phyloP scores from a whole-genome alignment of 192 early-diverging fungal species.

The Ramicandelaber brevisporus region DNA sequence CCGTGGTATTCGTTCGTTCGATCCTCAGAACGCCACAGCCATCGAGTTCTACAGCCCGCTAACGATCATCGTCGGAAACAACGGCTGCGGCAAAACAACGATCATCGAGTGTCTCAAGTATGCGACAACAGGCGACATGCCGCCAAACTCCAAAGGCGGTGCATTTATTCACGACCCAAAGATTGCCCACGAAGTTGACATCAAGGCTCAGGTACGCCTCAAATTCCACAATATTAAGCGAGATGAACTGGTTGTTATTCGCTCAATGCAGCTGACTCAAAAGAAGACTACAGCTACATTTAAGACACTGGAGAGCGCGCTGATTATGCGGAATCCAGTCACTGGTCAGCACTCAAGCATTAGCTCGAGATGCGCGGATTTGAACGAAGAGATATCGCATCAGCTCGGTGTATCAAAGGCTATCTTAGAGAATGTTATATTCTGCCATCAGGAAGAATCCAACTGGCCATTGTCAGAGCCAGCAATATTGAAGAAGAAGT shows the following conservation, averaged over 20 bases:
- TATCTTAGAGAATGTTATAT: slow-evolving; percentile 93
- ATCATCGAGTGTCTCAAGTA: slow-evolving; percentile 96
- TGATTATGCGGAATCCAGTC: slow-evolving; percentile 24
- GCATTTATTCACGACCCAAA: slow-evolving; percentile 92
- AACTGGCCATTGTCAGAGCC: slow-evolving; percentile 93
- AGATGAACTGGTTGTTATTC: slow-evolving; percentile 39
- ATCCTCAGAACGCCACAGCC: slow-evolving; percentile 34
- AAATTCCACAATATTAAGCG: slow-evolving; percentile 56
- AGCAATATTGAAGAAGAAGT: slow-evolving; percentile 67
- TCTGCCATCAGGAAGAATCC: slow-evolving; percentile 96
- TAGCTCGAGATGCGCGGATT: slow-evolving; percentile 54
- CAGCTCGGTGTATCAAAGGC: slow-evolving; percentile 77
- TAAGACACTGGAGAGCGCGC: slow-evolving; percentile 58
- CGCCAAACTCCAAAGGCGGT: slow-evolving; percentile 63
- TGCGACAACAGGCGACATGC: slow-evolving; percentile 71
- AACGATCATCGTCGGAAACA: slow-evolving; percentile 86
- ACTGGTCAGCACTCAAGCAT: slow-evolving; percentile 41
- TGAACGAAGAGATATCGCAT: slow-evolving; percentile 59
- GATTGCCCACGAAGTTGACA: slow-evolving; percentile 46
- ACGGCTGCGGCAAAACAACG: slow-evolving; percentile 94
- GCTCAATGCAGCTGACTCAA: slow-evolving; percentile 51
- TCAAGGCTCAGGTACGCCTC: slow-evolving; percentile 80
- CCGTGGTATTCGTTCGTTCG: slow-evolving; percentile 80
- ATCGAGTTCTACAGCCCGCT: slow-evolving; percentile 76
- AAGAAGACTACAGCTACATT: slow-evolving; percentile 24